Conservation (phyloP, 371 early-diverging fungal species). For the Dichotomocladium elegans region DNA sequence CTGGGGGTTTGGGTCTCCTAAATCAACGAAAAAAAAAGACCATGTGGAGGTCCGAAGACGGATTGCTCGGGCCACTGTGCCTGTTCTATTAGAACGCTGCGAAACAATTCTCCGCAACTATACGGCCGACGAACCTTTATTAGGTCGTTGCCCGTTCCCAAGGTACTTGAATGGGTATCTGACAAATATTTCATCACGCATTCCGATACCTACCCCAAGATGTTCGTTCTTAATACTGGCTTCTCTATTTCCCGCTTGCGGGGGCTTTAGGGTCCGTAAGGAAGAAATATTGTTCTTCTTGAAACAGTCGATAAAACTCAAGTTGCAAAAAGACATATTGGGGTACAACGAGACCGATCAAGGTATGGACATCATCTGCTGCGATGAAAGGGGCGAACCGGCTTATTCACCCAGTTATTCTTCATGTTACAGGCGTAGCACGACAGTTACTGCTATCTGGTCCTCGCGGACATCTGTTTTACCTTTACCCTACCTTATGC, state of each 20-base stretch:
- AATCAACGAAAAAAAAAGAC: no score
- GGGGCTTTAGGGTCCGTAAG: constrained; percentile 55
- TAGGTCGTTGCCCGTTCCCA: constrained; percentile 80
- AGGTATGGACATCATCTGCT: constrained; percentile 8
- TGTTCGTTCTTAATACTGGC: no score
- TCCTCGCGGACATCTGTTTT: constrained; percentile 67
- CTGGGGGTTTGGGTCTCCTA: no score
- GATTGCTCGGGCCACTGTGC: constrained; percentile 66
- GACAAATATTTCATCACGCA: neutral
- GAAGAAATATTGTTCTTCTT: constrained; percentile 73
- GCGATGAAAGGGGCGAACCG: no score
- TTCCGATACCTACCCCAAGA: no score
- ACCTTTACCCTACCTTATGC: constrained; percentile 65
- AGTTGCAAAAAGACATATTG: constrained; percentile 52
- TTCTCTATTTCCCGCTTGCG: neutral
- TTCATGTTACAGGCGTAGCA: constrained; percentile 22
- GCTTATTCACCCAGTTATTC: neutral
- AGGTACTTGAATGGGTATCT: constrained; percentile 55
- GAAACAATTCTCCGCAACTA: constrained; percentile 64
- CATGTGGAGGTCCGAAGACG: constrained; percentile 42
- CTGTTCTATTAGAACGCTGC: constrained; percentile 70
- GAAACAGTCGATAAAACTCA: constrained; percentile 55
- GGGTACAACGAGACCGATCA: constrained; percentile 18
- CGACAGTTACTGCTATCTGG: constrained; percentile 56
- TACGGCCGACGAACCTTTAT: constrained; percentile 67